These are phyloP conservation scores for Thalassiosira exigua DNA, from an alignment of 352 stramenopile genomes.

Conservation along the genomic window DNA sequence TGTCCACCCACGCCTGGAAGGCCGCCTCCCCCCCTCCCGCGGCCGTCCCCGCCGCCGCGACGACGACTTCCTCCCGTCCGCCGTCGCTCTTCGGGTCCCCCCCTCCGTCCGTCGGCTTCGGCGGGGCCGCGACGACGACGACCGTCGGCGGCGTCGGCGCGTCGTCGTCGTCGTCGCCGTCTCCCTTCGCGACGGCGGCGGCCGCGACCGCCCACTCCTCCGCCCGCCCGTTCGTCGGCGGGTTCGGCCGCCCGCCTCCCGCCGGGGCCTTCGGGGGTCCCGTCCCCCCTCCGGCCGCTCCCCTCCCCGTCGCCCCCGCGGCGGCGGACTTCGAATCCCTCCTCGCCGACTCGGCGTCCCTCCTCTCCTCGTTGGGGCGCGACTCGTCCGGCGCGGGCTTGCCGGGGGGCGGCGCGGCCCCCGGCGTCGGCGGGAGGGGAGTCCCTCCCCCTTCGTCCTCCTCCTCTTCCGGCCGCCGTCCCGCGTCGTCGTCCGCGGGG, in stretches of 20 bases:
- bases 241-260: background rate
- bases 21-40: slow-evolving; percentile 19
- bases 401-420: background rate
- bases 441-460: background rate
- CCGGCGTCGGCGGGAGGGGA: background rate
- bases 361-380: slow-evolving; percentile 32
- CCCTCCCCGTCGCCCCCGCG: slow-evolving; percentile 4
- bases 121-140: background rate
- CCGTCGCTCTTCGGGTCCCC: background rate
- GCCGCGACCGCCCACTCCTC: background rate
- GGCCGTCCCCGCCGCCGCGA: too few relatives aligned
- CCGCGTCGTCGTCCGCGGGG: background rate
- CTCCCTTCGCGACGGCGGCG: background rate
- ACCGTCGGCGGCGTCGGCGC: background rate
- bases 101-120: background rate
- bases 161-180: background rate
- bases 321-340: slow-evolving; percentile 47
- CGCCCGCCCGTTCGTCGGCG: background rate
- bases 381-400: background rate
- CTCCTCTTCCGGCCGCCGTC: background rate
- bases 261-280: background rate
- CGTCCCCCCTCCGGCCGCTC: background rate
- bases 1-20: slow-evolving; percentile 50
- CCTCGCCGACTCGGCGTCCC: slow-evolving; percentile 29
- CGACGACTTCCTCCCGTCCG: background rate